Evolutionary conservation across 2,329 filamentous ascomycete genomes (phyloP), one percentile per base, ranked within the genome.

Genomic region (Madurella mycetomatis): DNA sequence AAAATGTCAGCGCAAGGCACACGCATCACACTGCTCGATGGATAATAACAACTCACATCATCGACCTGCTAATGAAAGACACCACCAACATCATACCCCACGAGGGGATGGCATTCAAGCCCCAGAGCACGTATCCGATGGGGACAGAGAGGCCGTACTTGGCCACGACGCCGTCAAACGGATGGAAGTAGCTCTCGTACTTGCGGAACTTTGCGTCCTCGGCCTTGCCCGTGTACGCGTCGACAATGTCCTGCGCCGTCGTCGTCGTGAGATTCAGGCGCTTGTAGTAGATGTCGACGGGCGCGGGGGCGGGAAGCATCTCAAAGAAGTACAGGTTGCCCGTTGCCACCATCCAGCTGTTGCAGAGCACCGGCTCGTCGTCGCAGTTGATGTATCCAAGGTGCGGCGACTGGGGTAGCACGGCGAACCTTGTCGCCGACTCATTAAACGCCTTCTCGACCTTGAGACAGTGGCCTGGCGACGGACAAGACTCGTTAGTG

Each of bases 81-180:
- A 92, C 78, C 47, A 82, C 68, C 62, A 92, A 78, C 88, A 92
- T 92, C 66, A 90, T 84, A 52, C 83, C 72, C 88, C 88, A 92
- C 75, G 85, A 84, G 54, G 88, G 81, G 55, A 90, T 72, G 47
- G 86, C 72, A 64, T 79, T 77, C 65, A 88, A 83, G 60, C 76
- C 76, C 81, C 83, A 90, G 62, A 90, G 76, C 49, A 80, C 62
- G 67, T 88, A 91, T 54, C 79, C 88, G 42, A 86, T 71, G 40
- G 86, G 85, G 49, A 87, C 71, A 32, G 80, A 75, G 31, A 90
- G 64, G 60, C 80, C 78, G 60, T 81, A 78, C 74, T 87, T 72
- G 56, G 82, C 83, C 41, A 88, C 72, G 57, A 74, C 72, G 58
- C 88, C 87, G 65, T 89, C 81, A 67, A 90, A 87, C 57, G 88